Percentiles rank a stretch among this genome's conserved stretches.
Conservation (phyloP, 1,139 yeast genomes). For the Candida sp. region DNA sequence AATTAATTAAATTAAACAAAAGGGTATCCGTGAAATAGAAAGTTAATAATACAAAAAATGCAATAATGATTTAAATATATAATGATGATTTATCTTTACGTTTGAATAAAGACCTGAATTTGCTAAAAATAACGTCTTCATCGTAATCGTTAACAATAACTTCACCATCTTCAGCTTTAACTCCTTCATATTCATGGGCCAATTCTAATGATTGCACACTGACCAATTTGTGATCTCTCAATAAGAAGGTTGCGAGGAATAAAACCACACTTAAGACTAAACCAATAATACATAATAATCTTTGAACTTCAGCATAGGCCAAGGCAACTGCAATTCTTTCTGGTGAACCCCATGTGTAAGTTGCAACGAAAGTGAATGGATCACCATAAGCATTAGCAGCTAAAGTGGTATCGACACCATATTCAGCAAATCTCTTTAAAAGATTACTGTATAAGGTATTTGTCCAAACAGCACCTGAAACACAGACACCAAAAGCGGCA, state of each 20-base stretch:
- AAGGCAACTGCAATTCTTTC: slow-evolving; percentile 53
- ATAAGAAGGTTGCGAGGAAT: slow-evolving; percentile 42
- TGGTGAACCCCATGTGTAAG: slow-evolving; percentile 58
- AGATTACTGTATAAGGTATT: slow-evolving; percentile 14
- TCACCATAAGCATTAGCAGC: slow-evolving; percentile 49
- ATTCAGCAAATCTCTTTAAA: slow-evolving; percentile 11
- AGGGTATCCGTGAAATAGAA: too few relatives aligned
- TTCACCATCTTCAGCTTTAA: slow-evolving; percentile 23
- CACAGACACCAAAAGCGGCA: slow-evolving; percentile 50
- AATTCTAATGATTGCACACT: slow-evolving; percentile 34
- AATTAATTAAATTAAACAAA: too few relatives aligned
- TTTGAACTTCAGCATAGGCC: slow-evolving; percentile 61
- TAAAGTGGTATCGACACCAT: slow-evolving; percentile 14
- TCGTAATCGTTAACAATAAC: slow-evolving; percentile 43
- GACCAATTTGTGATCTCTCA: slow-evolving; percentile 53
- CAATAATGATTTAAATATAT: too few relatives aligned
- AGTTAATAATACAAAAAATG: too few relatives aligned
- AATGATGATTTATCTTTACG: neutral
- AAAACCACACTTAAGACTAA: slow-evolving; percentile 52
- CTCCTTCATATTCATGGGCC: slow-evolving; percentile 19
- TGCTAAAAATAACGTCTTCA: slow-evolving; percentile 18
- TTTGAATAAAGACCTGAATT: slow-evolving; percentile 5
- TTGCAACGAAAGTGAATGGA: slow-evolving; percentile 46
- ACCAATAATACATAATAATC: slow-evolving; percentile 55
- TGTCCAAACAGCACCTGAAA: slow-evolving; percentile 70